phyloP scores from a whole-genome alignment of 2,329 filamentous ascomycete genomes.

The Eutypella sp. region DNA sequence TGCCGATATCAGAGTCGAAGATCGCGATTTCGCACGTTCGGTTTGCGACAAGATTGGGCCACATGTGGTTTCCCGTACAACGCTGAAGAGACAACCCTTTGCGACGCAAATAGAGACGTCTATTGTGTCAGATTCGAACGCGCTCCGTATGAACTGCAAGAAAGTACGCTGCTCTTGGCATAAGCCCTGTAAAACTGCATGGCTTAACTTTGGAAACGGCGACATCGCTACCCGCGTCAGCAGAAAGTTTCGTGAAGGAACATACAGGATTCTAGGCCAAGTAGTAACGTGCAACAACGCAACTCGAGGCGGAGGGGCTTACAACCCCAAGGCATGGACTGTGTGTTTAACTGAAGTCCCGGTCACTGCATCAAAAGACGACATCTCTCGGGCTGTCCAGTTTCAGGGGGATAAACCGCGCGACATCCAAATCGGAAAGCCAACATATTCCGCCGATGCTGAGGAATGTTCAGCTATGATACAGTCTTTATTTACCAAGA shows the following conservation, averaged over 20 bases:
- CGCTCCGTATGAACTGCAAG: constrained; percentile 28
- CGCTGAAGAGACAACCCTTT: constrained; percentile 1
- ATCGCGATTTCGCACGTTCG: constrained; percentile 22
- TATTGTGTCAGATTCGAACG: constrained; percentile 18
- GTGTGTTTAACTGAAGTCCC: constrained; percentile 21
- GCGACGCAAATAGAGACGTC: constrained; percentile 8
- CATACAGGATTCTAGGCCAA: constrained; percentile 18
- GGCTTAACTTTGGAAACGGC: constrained; percentile 23
- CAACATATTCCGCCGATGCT: constrained; percentile 19
- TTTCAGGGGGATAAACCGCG: constrained; percentile 8
- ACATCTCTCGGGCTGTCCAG: constrained; percentile 15
- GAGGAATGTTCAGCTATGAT: constrained; percentile 17
- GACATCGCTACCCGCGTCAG: constrained; percentile 15
- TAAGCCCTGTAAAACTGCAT: constrained; percentile 21
- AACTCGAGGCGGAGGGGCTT: not conserved
- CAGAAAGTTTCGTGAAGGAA: constrained; percentile 14
- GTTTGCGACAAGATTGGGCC: constrained; percentile 9
- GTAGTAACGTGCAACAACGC: constrained; percentile 9
- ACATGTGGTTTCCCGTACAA: not conserved
- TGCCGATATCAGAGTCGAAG: constrained; percentile 21
- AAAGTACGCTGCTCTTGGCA: constrained; percentile 34
- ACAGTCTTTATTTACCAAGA: constrained; percentile 23
- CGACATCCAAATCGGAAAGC: constrained; percentile 12
- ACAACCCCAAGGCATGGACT: constrained; percentile 14
- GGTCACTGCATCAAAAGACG: constrained; percentile 5